Percentiles rank a stretch among this genome's conserved stretches.
These are phyloP conservation scores for Coemansia nantahalensis DNA, from an alignment of 192 early-diverging fungal species.

Conservation along the genomic window DNA sequence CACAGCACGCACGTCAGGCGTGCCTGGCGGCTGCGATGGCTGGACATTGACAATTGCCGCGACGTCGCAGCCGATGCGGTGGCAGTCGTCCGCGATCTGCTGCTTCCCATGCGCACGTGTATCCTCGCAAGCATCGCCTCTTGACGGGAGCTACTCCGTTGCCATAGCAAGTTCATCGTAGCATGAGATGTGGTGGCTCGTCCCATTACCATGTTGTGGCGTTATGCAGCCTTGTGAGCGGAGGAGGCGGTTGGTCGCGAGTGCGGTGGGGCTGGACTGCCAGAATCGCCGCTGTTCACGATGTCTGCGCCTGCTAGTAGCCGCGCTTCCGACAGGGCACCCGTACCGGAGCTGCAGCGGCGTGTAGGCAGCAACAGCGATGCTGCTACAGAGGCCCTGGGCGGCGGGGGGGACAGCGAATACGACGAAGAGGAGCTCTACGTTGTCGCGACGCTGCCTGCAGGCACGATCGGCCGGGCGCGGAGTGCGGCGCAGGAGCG, in stretches of 20 bases:
- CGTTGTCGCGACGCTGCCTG: constrained; percentile 29
- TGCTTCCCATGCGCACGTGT: constrained; percentile 23
- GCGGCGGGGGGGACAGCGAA: constrained; percentile 13
- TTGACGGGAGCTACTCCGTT: no score
- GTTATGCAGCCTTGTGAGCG: no score
- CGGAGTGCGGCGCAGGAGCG: background rate
- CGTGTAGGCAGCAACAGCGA: no score
- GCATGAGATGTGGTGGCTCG: no score
- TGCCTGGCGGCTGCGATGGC: constrained; percentile 23
- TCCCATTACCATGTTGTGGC: no score
- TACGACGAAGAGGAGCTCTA: constrained; percentile 36
- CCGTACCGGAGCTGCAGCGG: no score
- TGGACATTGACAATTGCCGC: constrained; percentile 39
- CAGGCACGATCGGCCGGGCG: constrained; percentile 3
- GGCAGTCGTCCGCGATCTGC: constrained; percentile 26
- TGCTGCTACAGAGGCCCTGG: background rate
- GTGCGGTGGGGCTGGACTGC: no score
- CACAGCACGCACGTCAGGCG: background rate
- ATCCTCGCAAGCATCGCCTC: constrained; percentile 16
- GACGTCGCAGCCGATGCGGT: constrained; percentile 37
- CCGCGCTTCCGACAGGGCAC: no score
- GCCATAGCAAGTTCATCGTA: no score
- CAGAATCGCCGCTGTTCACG: no score
- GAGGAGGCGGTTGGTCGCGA: no score
- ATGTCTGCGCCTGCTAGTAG: no score